A percentile compares a stretch with the other conserved stretches of the same genome.
These are phyloP conservation scores for Escallonia rubra DNA, from an alignment of 129 eudicot genomes.

Conservation along the genomic window DNA sequence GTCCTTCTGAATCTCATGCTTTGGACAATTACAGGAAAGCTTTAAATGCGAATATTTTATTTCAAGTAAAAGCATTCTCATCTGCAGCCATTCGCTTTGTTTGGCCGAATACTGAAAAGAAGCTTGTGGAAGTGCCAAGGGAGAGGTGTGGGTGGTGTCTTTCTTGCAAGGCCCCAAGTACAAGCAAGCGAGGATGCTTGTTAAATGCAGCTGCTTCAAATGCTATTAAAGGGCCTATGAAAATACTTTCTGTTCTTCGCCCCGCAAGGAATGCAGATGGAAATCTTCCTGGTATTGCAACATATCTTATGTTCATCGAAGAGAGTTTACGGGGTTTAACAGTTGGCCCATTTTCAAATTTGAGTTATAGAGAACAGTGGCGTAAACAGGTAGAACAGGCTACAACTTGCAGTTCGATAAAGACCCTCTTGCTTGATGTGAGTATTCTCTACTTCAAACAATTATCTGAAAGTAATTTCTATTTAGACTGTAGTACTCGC, in stretches of 20 bases:
- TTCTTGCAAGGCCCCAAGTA: conserved; percentile 53
- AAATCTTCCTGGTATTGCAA: conserved; percentile 60
- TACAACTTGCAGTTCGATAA: conserved; percentile 47
- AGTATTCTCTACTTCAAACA: conserved; percentile 16
- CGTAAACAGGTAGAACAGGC: conserved; percentile 71
- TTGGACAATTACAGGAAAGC: conserved; percentile 46
- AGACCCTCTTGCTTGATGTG: conserved; percentile 76
- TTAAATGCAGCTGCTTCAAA: conserved; percentile 84
- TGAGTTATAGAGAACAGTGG: conserved; percentile 58
- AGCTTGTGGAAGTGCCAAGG: conserved; percentile 80
- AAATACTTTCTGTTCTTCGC: conserved; percentile 42
- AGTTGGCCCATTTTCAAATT: conserved; percentile 56
- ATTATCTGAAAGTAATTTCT: background rate
- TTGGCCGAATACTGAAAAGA: conserved; percentile 94
- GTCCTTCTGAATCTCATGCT: conserved; percentile 36
- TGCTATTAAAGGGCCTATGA: conserved; percentile 66
- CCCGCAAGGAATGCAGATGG: conserved; percentile 56
- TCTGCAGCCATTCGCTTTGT: conserved; percentile 65
- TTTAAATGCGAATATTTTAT: conserved; percentile 49
- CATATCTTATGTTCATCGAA: conserved; percentile 77
- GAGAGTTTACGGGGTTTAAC: conserved; percentile 74
- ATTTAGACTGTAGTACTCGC: background rate
- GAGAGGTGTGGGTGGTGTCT: conserved; percentile 99
- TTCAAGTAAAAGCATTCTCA: conserved; percentile 85
- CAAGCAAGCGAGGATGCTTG: conserved; percentile 89